phyloP scores from a whole-genome alignment of 2,329 filamentous ascomycete genomes.

The Monilinia polystroma region DNA sequence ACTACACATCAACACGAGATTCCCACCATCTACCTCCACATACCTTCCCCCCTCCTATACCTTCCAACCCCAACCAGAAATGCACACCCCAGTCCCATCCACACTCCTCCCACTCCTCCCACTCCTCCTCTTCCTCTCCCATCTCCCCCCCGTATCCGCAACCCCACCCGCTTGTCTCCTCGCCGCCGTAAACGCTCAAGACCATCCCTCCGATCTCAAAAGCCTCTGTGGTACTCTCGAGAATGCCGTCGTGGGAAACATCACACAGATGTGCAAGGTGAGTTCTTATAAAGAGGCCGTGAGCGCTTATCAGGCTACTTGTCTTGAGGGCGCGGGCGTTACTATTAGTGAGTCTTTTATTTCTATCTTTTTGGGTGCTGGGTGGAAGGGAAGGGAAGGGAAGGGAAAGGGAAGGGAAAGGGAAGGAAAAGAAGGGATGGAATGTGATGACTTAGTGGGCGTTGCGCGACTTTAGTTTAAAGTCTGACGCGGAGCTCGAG shows the following conservation, averaged over 20 bases:
- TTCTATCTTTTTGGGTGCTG: not conserved
- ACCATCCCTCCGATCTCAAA: constrained; percentile 25
- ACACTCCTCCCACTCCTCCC: constrained; percentile 30
- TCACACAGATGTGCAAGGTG: constrained; percentile 22
- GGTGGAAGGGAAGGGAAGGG: too few relatives aligned
- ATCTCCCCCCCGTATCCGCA: constrained; percentile 26
- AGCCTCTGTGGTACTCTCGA: constrained; percentile 22
- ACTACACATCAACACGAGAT: not conserved
- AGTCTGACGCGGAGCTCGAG: not conserved
- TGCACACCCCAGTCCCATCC: constrained; percentile 28
- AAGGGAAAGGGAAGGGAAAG: not conserved
- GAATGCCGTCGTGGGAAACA: constrained; percentile 23
- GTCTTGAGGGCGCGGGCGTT: constrained; percentile 19
- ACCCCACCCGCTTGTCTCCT: constrained; percentile 37
- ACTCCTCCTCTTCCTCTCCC: constrained; percentile 25
- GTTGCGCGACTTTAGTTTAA: not conserved
- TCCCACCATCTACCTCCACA: not conserved
- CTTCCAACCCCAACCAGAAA: constrained; percentile 21
- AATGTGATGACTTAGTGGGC: not conserved
- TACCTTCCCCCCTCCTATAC: not conserved
- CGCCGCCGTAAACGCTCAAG: constrained; percentile 28
- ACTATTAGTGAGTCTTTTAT: constrained; percentile 13
- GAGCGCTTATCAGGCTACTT: constrained; percentile 24
- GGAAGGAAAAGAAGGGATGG: not conserved
- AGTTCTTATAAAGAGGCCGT: constrained; percentile 7